phyloP scores from a whole-genome alignment of 768 basidiomycete genomes.

The Tulasnella sp. region DNA sequence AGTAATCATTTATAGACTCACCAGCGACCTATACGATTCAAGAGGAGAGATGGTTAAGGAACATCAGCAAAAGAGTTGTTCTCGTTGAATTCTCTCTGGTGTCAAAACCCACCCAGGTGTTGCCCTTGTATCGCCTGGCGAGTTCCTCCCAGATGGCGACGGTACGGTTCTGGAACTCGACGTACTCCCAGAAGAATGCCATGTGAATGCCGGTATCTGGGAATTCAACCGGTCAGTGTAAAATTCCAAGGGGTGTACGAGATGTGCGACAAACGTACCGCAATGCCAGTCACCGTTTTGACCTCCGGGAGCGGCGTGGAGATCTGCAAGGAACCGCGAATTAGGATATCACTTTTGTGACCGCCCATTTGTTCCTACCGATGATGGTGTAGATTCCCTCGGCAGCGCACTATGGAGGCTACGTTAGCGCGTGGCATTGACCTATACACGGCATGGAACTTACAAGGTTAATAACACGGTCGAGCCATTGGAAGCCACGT shows the following conservation, averaged over 20 bases:
- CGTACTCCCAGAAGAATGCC: conserved; percentile 74
- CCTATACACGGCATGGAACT: background rate
- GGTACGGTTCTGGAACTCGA: conserved; percentile 79
- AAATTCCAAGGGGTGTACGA: background rate
- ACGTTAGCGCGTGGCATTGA: background rate
- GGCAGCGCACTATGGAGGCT: conserved; percentile 55
- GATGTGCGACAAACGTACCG: conserved; percentile 41
- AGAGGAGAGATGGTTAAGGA: background rate
- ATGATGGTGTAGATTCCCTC: conserved; percentile 77
- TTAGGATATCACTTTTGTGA: background rate
- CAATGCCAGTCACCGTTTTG: conserved; percentile 71
- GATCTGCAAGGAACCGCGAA: conserved; percentile 47
- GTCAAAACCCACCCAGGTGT: conserved; percentile 47
- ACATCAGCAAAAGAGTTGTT: no score
- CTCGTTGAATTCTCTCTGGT: no score
- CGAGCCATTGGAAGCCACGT: conserved; percentile 78
- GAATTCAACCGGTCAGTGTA: no score
- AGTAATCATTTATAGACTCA: background rate
- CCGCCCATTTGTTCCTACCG: background rate
- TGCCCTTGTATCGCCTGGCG: conserved; percentile 72
- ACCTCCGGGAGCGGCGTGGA: conserved; percentile 61
- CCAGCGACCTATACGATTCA: conserved; percentile 61
- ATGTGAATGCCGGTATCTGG: conserved; percentile 30
- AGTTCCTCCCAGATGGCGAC: conserved; percentile 79
- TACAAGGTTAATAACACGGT: conserved; percentile 68